Evolutionary conservation across 805 yeast species (phyloP).

Genomic region (Candida boidinii): DNA sequence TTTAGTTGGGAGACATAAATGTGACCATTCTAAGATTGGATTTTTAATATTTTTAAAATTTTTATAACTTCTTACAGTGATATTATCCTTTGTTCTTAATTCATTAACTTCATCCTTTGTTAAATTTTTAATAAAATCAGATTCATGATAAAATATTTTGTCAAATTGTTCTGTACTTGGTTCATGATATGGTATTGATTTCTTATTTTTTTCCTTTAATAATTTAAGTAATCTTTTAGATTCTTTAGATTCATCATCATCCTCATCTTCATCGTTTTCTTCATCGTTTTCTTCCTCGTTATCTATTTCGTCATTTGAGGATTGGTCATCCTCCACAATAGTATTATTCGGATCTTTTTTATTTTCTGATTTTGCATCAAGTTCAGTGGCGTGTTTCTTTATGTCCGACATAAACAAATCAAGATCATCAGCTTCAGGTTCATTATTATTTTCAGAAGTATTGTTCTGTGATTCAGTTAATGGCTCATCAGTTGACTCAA

Average conservation of each 20-base stretch:
- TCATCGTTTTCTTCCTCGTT: constrained; percentile 11
- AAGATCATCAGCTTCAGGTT: constrained; percentile 18
- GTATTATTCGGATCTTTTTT: not conserved
- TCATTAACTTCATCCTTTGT: constrained; percentile 47
- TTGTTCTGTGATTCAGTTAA: constrained; percentile 1
- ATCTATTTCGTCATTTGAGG: not conserved
- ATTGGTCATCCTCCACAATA: constrained; percentile 1
- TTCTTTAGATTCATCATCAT: constrained; percentile 24
- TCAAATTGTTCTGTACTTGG: constrained; percentile 42
- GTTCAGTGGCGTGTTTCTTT: not conserved
- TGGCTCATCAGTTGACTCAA: too few relatives aligned
- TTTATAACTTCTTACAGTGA: constrained; percentile 62
- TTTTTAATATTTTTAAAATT: constrained; percentile 39
- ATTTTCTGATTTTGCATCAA: constrained; percentile 5
- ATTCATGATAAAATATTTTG: constrained; percentile 56
- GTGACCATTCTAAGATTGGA: constrained; percentile 74
- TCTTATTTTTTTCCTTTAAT: constrained; percentile 37
- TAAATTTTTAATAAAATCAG: constrained; percentile 40
- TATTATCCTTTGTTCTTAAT: constrained; percentile 53
- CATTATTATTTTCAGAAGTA: not conserved
- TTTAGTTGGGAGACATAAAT: constrained; percentile 64
- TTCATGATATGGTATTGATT: constrained; percentile 41
- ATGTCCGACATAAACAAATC: constrained; percentile 6
- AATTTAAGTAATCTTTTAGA: constrained; percentile 29
- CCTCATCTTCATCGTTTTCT: constrained; percentile 25